Percentiles rank a stretch among this genome's conserved stretches.
These are phyloP conservation scores for Erigeron canadensis DNA, from an alignment of 129 eudicot species.

Conservation along the genomic window DNA sequence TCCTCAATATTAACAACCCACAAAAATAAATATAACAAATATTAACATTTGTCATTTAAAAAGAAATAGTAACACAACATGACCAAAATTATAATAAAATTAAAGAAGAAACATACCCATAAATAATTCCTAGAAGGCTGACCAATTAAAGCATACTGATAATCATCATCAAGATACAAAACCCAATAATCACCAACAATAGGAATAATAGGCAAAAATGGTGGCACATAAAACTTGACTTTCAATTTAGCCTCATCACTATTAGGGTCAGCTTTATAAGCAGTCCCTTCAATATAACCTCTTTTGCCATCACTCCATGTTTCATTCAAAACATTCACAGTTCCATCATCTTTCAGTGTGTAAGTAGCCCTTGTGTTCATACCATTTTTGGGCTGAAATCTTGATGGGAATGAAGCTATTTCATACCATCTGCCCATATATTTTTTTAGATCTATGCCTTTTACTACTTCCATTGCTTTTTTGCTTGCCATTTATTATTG, in stretches of 20 bases:
- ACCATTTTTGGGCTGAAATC: constrained; percentile 67
- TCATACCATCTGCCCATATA: constrained; percentile 97
- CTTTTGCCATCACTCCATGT: constrained; percentile 84
- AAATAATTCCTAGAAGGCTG: constrained; percentile 62
- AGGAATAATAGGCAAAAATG: constrained; percentile 82
- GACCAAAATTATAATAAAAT: not conserved
- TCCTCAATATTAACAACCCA: not conserved
- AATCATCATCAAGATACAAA: constrained; percentile 59
- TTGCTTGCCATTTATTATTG: not conserved
- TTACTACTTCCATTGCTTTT: constrained; percentile 71
- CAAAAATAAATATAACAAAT: too few species aligned
- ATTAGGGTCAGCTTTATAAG: constrained; percentile 69
- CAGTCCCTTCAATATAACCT: constrained; percentile 68
- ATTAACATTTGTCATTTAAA: too few species aligned
- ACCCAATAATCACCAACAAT: constrained; percentile 90
- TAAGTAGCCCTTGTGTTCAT: constrained; percentile 78
- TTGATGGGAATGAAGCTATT: constrained; percentile 78
- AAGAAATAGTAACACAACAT: not conserved
- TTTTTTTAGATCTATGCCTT: constrained; percentile 55
- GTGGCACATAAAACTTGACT: constrained; percentile 87
- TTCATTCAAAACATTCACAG: constrained; percentile 73
- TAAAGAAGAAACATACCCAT: constrained; percentile 40
- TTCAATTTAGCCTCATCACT: constrained; percentile 92
- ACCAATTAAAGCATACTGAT: constrained; percentile 78
- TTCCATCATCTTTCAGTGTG: constrained; percentile 63